Evolutionary conservation across 2,329 filamentous ascomycete genomes (phyloP).

Genomic region (Botrytis byssoidea): DNA sequence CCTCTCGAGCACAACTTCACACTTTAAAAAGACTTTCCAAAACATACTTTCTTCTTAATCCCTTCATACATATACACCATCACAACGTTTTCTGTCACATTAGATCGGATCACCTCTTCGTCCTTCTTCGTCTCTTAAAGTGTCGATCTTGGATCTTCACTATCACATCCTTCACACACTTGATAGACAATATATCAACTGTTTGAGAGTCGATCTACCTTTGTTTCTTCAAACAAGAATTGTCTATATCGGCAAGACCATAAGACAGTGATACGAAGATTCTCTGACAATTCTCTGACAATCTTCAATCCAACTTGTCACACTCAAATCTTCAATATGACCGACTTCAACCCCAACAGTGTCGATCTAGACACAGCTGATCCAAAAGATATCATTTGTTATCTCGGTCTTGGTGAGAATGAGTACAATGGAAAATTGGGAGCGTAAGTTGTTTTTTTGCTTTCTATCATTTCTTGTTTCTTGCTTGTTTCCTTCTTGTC

Average conservation of each 20-base stretch:
- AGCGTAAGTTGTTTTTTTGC: conserved; percentile 37
- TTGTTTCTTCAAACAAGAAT: background rate
- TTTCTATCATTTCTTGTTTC: background rate
- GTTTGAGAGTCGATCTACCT: background rate
- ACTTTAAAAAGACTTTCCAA: background rate
- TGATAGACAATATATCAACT: background rate
- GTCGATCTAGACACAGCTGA: conserved; percentile 47
- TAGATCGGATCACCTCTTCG: background rate
- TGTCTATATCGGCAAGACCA: no score
- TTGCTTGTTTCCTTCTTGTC: background rate
- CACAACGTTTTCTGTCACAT: background rate
- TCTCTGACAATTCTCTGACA: background rate
- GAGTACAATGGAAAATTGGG: conserved; percentile 60
- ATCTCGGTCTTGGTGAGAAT: conserved; percentile 46
- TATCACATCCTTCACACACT: background rate
- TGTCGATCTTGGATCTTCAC: background rate
- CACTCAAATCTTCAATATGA: background rate
- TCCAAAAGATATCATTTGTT: conserved; percentile 50
- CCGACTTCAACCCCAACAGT: conserved; percentile 30
- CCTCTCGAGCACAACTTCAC: background rate
- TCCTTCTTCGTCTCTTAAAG: background rate
- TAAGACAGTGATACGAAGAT: background rate
- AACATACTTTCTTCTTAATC: background rate
- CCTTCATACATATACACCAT: background rate
- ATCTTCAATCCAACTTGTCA: background rate